Evolutionary conservation across 225 moss, liverwort and hornwort genomes (phyloP), one percentile per base, ranked within the genome.

Genomic region (Asterella californica): DNA sequence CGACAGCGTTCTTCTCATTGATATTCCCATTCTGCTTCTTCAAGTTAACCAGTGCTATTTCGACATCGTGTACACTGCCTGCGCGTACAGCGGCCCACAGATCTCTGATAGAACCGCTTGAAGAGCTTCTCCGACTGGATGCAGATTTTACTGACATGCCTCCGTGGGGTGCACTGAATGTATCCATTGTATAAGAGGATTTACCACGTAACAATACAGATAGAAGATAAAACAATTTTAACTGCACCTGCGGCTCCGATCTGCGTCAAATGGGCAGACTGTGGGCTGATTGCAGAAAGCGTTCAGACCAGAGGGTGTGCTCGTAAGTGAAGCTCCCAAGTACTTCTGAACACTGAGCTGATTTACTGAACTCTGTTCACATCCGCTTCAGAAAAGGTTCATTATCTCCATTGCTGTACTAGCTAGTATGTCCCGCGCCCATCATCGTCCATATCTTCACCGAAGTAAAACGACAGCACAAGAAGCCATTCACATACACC

Each of bases 21-120:
- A 93, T 81, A 55, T 85, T 93, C 46, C 93, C 97, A 77, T 88
- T 89, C n/a, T 60, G 87, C 82, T 84, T 95, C 88, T 91, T 99
- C 14, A 95, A 55, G 47, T 76, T 53, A 33, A 82, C 64, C 50
- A 99, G 55, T 17, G 94, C 88, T 54, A 83, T 67, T 54, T 94
- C 97, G 52, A 99, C 92, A 69, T 92, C 93, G 61, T 88, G 94
- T 27, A 94, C 87, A 47, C 89, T 87, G 53, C 93, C 94, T 79
- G 81, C 87, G 83, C 94, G 90, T 42, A 88, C 93, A 80, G 93
- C 93, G 77, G 84, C 63, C 93, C 93, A 93, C 25, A 99, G 64
- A 81, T 97, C 96, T 78, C 80, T 86, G 29, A 79, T 34, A 48
- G 82, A 24, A 54, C 27, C 53, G 54, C 70, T 83, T 52, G 54